phyloP scores from a whole-genome alignment of 768 basidiomycete species.

The Hemileccinum rubropunctum region DNA sequence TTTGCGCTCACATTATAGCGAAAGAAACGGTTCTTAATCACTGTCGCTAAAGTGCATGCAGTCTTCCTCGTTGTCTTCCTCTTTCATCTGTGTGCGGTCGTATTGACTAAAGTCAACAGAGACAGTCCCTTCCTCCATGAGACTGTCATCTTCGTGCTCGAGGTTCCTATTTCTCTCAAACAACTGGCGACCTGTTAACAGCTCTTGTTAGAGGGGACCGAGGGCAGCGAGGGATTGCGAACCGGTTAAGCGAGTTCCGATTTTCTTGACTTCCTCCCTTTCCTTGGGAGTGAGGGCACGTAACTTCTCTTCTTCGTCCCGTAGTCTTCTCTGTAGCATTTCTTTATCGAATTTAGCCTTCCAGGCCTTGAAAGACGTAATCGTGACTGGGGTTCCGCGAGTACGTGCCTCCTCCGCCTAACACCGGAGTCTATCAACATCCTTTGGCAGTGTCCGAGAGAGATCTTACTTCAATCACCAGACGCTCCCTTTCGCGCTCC shows the following conservation, averaged over 20 bases:
- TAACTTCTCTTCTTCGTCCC: conserved; percentile 77
- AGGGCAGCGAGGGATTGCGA: conserved; percentile 17
- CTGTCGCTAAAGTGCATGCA: conserved; percentile 81
- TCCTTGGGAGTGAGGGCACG: conserved; percentile 75
- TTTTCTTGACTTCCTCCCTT: conserved; percentile 76
- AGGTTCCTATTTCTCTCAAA: conserved; percentile 82
- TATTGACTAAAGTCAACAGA: conserved; percentile 91
- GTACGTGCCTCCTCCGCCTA: conserved; percentile 88
- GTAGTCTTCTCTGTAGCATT: conserved; percentile 50
- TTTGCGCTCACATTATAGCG: background rate
- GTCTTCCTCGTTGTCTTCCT: conserved; percentile 55
- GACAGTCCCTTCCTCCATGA: conserved; percentile 82
- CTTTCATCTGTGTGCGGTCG: conserved; percentile 57
- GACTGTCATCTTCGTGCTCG: conserved; percentile 66
- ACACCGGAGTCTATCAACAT: conserved; percentile 4
- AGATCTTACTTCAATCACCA: conserved; percentile 66
- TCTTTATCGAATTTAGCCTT: conserved; percentile 75
- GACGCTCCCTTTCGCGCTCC: conserved; percentile 70
- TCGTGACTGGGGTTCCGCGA: conserved; percentile 89
- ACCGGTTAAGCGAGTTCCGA: conserved; percentile 67
- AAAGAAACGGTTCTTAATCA: conserved; percentile 47
- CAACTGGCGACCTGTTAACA: conserved; percentile 76
- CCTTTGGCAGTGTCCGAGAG: background rate
- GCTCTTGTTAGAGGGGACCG: conserved; percentile 4
- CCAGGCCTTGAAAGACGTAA: conserved; percentile 80